phyloP scores from a whole-genome alignment of 306 rosid genomes.

The Glycine latifolia region DNA sequence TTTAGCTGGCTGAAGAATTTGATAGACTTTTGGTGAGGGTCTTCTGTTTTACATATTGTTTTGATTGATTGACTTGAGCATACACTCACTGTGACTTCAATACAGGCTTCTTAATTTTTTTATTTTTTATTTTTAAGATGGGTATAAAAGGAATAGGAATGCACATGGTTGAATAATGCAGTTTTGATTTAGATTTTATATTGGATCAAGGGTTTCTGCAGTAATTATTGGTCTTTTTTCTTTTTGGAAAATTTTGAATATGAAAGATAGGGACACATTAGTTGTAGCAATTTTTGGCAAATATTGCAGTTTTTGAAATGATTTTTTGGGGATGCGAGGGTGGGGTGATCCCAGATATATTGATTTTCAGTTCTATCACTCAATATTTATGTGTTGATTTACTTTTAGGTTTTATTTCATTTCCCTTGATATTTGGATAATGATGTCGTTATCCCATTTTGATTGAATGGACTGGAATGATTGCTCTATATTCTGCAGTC shows the following conservation, averaged over 20 bases:
- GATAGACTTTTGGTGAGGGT: background rate
- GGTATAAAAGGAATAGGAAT: background rate
- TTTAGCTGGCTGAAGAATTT: constrained; percentile 23
- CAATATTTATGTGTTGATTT: background rate
- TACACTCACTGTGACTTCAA: background rate
- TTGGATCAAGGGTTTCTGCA: constrained; percentile 7
- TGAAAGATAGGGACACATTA: constrained; percentile 26
- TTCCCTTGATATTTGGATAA: background rate
- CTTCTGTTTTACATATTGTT: constrained; percentile 16
- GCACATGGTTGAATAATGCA: too few species aligned
- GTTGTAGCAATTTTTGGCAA: constrained; percentile 12
- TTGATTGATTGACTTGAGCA: constrained; percentile 27
- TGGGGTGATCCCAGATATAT: constrained; percentile 21
- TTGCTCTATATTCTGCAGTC: constrained; percentile 18
- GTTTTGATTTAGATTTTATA: constrained; percentile 15
- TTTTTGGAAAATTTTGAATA: constrained; percentile 17
- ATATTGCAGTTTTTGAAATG: constrained; percentile 17
- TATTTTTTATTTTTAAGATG: constrained; percentile 25
- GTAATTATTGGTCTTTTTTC: background rate
- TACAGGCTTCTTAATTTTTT: background rate
- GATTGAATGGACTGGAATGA: constrained; percentile 18
- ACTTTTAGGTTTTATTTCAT: constrained; percentile 5
- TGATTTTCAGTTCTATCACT: constrained; percentile 10
- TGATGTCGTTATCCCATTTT: constrained; percentile 14
- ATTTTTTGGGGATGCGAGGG: background rate